Conservation (phyloP, 768 basidiomycete genomes). For the Amanita muscaria region DNA sequence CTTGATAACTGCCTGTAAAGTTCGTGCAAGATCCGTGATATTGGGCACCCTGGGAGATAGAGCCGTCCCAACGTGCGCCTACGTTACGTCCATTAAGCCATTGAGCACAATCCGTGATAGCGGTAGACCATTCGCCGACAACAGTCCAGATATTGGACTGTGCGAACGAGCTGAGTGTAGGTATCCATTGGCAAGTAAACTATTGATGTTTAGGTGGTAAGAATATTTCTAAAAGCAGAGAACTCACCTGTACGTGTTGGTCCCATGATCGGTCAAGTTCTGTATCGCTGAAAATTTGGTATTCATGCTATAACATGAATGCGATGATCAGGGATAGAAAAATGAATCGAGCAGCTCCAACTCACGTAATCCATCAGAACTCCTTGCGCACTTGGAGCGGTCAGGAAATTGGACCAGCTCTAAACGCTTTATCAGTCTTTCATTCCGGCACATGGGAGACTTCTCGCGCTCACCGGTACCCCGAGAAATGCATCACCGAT, state of each 20-base stretch:
- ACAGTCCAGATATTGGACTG: slow-evolving; percentile 61
- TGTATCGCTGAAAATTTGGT: slow-evolving; percentile 59
- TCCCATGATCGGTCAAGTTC: slow-evolving; percentile 46
- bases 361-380: slow-evolving; percentile 61
- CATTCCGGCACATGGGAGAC: not conserved
- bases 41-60: slow-evolving; percentile 29
- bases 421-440: slow-evolving; percentile 16
- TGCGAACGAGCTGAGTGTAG: slow-evolving; percentile 37
- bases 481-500: slow-evolving; percentile 67
- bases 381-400: slow-evolving; percentile 39
- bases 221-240: not conserved
- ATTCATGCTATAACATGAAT: slow-evolving; percentile 43
- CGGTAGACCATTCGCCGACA: slow-evolving; percentile 74
- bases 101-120: slow-evolving; percentile 63
- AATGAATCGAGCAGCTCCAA: not conserved
- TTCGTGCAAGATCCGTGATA: slow-evolving; percentile 54
- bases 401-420: slow-evolving; percentile 56
- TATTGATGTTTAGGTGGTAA: slow-evolving; percentile 8
- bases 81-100: slow-evolving; percentile 75
- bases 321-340: not conserved
- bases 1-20: slow-evolving; percentile 49
- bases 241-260: slow-evolving; percentile 46
- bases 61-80: slow-evolving; percentile 64
- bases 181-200: slow-evolving; percentile 48
- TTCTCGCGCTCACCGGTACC: slow-evolving; percentile 33